Evolutionary conservation across 192 early-diverging fungal genomes (phyloP).

Genomic region (Gigaspora rosea): DNA sequence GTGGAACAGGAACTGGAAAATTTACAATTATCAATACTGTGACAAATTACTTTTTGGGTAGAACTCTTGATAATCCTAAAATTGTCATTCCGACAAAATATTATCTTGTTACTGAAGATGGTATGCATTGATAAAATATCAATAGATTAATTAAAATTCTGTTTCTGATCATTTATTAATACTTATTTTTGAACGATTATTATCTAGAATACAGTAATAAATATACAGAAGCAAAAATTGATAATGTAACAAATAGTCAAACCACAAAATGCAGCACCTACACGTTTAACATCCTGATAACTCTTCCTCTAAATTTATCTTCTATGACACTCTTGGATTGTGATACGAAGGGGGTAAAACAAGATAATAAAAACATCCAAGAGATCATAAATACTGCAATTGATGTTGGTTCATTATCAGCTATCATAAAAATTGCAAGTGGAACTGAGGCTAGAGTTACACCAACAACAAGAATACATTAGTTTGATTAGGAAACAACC

Average conservation of each 20-base stretch:
- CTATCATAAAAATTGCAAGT: neutral
- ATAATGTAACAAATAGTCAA: slow-evolving; percentile 21
- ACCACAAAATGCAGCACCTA: slow-evolving; percentile 11
- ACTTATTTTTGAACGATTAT: neutral
- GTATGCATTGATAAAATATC: neutral
- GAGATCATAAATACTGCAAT: slow-evolving; percentile 17
- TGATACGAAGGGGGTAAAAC: slow-evolving; percentile 16
- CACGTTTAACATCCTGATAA: slow-evolving; percentile 6
- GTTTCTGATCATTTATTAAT: neutral
- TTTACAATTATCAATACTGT: too few species aligned
- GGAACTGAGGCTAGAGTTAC: too few species aligned
- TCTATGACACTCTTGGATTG: slow-evolving; percentile 18
- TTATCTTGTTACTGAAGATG: slow-evolving; percentile 6
- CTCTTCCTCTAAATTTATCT: slow-evolving; percentile 14
- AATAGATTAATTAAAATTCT: neutral
- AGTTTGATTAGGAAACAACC: too few species aligned
- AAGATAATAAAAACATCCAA: slow-evolving; percentile 19
- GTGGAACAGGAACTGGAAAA: too few species aligned
- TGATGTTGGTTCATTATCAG: slow-evolving; percentile 6
- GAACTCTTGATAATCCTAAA: slow-evolving; percentile 7
- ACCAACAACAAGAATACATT: too few species aligned
- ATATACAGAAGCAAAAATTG: neutral
- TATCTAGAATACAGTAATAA: neutral
- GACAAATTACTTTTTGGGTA: too few species aligned
- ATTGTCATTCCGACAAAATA: slow-evolving; percentile 20